These are phyloP conservation scores for Colletotrichum sansevieriae DNA, from an alignment of 2,329 filamentous ascomycete species.

Conservation along the genomic window DNA sequence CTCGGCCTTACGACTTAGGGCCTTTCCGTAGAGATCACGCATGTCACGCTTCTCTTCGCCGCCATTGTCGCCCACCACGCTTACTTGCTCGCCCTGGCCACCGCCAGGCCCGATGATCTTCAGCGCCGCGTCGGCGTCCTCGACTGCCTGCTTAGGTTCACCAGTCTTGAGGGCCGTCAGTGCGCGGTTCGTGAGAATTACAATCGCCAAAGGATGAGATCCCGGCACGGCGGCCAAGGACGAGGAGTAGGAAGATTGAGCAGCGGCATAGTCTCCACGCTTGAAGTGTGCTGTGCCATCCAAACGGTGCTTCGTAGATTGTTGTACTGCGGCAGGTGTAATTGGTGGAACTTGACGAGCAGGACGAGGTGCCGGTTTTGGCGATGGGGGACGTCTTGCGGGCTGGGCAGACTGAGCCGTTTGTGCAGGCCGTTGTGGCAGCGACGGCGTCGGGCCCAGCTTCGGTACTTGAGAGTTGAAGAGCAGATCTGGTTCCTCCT, in stretches of 20 bases:
- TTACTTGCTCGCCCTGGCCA: conserved; percentile 85
- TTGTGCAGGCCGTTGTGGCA: conserved; percentile 55
- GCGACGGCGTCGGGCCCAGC: conserved; percentile 47
- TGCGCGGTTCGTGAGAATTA: conserved; percentile 92
- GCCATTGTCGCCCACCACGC: conserved; percentile 70
- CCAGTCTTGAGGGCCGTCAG: conserved; percentile 92
- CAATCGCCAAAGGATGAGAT: conserved; percentile 84
- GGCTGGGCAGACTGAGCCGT: conserved; percentile 52
- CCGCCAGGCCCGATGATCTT: conserved; percentile 82
- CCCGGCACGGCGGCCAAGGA: conserved; percentile 81
- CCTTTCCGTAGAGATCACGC: conserved; percentile 94
- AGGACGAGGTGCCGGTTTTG: conserved; percentile 60
- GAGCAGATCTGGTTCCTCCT: conserved; percentile 74
- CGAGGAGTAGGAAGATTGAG: conserved; percentile 84
- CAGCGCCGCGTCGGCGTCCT: conserved; percentile 86
- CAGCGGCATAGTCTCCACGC: conserved; percentile 89
- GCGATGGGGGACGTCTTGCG: conserved; percentile 50
- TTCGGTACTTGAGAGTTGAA: conserved; percentile 61
- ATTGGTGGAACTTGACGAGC: conserved; percentile 75
- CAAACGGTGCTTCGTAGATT: conserved; percentile 82
- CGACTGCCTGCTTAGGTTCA: conserved; percentile 87
- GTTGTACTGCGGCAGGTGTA: conserved; percentile 76
- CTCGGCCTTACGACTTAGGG: conserved; percentile 93
- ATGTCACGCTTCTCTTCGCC: conserved; percentile 81
- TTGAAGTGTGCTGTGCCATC: conserved; percentile 93